Base-by-base conservation (phyloP, 1,139 yeast species). In the Saccharomycopsis crataegensis region DNA sequence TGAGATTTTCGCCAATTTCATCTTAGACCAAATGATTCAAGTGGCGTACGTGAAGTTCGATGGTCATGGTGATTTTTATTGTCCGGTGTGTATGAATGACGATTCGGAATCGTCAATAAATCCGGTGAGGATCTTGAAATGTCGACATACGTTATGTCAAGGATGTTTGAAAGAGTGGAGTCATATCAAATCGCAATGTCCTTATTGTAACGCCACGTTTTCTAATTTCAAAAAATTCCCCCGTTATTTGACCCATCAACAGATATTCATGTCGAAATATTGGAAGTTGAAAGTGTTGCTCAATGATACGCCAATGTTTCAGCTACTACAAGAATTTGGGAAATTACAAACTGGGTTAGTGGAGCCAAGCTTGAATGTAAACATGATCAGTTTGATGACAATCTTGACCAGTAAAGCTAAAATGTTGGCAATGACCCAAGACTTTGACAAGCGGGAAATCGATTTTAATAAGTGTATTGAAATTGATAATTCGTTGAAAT, bases 121-220 rank as follows among this genome's bases (percentile, higher is more conserved):
- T 4, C 53, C 56, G 1, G 45, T 46, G 16, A 38, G 34, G 40
- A 33, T 50, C 6, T 43, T 37, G 40, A 55, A 55, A 40, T 55
- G 58, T 48, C 56, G 58, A 1, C 58, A 55, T 33, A 37, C 36
- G 3, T 46, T 50, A 12, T 55, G 58, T 32, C 48, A 53, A 33
- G 34, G 11, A 9, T 55, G 58, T 31, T 41, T 55, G 6, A 38
- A 42, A 28, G 37, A 49, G 44, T 55, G 58, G 58, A 22, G 45
- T 8, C 47, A 46, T n/a, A 45, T 55, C 31, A 53, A 53, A 16
- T 43, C 51, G 8, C 14, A 31, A 9, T 55, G 58, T 42, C 58
- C 58, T 8, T 55, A 49, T 42, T 55, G 58, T 31, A 55, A 52
- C 14, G 31, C 49, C 12, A 22, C 16, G 7, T 46, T 54, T 9